phyloP scores from a whole-genome alignment of 2,329 filamentous ascomycete species.

The Pseudocercospora ulei region DNA sequence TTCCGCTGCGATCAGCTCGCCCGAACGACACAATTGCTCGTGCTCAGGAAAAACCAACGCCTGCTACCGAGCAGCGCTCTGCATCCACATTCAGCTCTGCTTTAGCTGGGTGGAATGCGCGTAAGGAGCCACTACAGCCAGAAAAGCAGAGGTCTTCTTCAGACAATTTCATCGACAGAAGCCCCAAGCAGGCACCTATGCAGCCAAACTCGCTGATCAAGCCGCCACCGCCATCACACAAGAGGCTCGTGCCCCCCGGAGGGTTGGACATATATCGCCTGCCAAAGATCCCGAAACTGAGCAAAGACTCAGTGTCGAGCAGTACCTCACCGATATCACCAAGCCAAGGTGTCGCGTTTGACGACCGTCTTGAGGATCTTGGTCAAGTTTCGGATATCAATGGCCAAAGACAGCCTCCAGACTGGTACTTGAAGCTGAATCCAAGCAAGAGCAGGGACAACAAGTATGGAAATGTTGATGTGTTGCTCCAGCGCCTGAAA shows the following conservation, averaged over 20 bases:
- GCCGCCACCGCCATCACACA: background rate
- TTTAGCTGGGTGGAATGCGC: background rate
- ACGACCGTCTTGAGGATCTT: background rate
- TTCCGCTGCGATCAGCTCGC: too few species aligned
- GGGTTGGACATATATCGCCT: conserved; percentile 1
- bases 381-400: background rate
- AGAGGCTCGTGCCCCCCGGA: background rate
- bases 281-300: conserved; percentile 2
- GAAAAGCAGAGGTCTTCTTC: background rate
- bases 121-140: background rate
- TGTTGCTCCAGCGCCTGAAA: conserved; percentile 12
- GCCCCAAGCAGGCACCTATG: background rate
- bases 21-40: background rate
- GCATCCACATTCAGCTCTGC: background rate
- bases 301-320: background rate
- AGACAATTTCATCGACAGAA: background rate
- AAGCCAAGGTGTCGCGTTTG: background rate
- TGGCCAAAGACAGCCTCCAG: conserved; percentile 12
- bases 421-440: conserved; percentile 21
- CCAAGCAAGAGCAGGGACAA: conserved; percentile 5
- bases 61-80: too few species aligned
- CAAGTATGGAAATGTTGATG: conserved; percentile 10
- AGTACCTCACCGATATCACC: conserved; percentile 8
- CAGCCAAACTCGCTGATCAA: background rate
- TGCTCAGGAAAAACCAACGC: background rate